These are phyloP conservation scores for Sergeia podlipaevii DNA, from an alignment of 208 protist species.

Conservation along the genomic window DNA sequence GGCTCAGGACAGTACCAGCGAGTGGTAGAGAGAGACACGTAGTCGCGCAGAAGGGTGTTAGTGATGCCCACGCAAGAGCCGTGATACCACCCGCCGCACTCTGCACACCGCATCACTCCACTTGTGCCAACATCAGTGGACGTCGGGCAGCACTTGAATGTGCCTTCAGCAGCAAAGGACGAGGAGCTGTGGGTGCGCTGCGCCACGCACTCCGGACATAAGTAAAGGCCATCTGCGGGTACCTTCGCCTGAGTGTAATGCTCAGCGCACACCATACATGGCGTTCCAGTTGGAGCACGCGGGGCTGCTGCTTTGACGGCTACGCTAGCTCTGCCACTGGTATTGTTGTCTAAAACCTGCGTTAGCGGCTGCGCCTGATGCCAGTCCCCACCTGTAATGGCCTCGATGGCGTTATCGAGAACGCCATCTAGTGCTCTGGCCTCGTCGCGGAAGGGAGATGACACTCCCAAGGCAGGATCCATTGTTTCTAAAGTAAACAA, in stretches of 20 bases:
- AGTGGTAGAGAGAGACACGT: slow-evolving; percentile 70
- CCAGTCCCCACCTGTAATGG: slow-evolving; percentile 18
- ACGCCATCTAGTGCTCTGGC: slow-evolving; percentile 35
- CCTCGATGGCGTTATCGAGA: slow-evolving; percentile 47
- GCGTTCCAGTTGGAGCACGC: not conserved
- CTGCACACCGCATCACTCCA: slow-evolving; percentile 65
- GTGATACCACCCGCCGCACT: slow-evolving; percentile 80
- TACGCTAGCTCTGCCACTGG: not conserved
- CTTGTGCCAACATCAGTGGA: slow-evolving; percentile 49
- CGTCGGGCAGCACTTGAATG: slow-evolving; percentile 82
- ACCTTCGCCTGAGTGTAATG: slow-evolving; percentile 26
- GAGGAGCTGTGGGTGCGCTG: slow-evolving; percentile 10
- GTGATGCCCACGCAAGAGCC: slow-evolving; percentile 57
- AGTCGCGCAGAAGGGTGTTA: slow-evolving; percentile 39
- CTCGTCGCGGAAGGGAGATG: slow-evolving; percentile 69
- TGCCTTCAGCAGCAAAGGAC: slow-evolving; percentile 53
- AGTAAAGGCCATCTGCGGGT: slow-evolving; percentile 62
- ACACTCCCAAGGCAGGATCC: slow-evolving; percentile 69
- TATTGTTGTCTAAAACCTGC: not conserved
- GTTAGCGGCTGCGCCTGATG: not conserved
- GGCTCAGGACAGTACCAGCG: slow-evolving; percentile 82
- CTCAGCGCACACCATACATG: slow-evolving; percentile 42
- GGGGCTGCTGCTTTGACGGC: not conserved
- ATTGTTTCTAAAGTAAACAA: too few relatives aligned
- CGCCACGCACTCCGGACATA: slow-evolving; percentile 45